phyloP scores from a whole-genome alignment of 2,329 filamentous ascomycete genomes.

The Huntiella bhutanensis region DNA sequence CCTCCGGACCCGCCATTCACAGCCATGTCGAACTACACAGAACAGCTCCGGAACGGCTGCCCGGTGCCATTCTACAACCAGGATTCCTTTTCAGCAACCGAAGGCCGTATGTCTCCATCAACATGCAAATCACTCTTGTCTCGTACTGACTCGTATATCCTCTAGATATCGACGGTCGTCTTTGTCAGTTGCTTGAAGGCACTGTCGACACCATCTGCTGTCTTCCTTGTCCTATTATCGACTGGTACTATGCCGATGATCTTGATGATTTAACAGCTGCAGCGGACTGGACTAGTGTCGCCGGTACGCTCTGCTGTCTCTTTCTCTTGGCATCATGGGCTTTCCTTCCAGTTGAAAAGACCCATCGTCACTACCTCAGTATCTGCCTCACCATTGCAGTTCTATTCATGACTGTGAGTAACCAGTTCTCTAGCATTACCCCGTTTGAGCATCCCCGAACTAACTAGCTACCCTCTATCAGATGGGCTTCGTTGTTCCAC shows the following conservation, averaged over 20 bases:
- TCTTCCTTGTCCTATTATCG: slow-evolving; percentile 70
- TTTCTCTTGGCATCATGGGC: slow-evolving; percentile 68
- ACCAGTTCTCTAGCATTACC: neutral
- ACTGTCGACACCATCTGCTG: slow-evolving; percentile 45
- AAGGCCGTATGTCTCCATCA: slow-evolving; percentile 11
- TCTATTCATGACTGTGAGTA: slow-evolving; percentile 58
- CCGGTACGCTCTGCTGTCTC: slow-evolving; percentile 48
- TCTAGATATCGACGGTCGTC: slow-evolving; percentile 35
- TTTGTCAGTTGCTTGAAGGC: slow-evolving; percentile 30
- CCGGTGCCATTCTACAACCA: slow-evolving; percentile 11
- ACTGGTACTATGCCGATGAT: slow-evolving; percentile 50
- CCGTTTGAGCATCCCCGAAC: slow-evolving; percentile 1
- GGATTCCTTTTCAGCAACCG: slow-evolving; percentile 6
- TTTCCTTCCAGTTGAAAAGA: slow-evolving; percentile 69
- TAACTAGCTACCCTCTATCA: slow-evolving; percentile 19
- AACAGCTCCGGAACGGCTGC: slow-evolving; percentile 10
- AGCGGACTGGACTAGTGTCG: slow-evolving; percentile 71
- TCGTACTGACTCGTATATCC: neutral
- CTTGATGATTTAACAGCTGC: slow-evolving; percentile 40
- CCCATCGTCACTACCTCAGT: slow-evolving; percentile 80
- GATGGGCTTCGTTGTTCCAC: slow-evolving; percentile 79
- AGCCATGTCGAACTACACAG: slow-evolving; percentile 6
- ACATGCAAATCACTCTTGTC: slow-evolving; percentile 16
- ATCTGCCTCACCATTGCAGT: slow-evolving; percentile 66
- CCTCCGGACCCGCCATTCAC: neutral